Evolutionary conservation across 805 yeast genomes (phyloP), one percentile per base, ranked within the genome.

Genomic region (Sugiyamaella floridensis): DNA sequence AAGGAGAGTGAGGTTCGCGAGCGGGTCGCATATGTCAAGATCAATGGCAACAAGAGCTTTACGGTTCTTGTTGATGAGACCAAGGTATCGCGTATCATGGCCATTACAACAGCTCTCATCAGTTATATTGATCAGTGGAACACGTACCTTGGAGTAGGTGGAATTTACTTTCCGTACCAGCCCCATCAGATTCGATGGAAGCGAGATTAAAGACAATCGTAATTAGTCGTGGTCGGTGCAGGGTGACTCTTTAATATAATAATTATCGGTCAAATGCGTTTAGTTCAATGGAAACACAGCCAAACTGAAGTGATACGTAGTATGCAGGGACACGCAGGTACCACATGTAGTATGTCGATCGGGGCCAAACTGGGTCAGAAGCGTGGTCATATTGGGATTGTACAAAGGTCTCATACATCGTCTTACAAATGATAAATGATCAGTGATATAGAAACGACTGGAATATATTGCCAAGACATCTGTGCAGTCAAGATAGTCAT

Each of bases 71-170:
- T 81, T 41, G 84, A 82, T 62, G 82, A 78, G 59, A 50, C 76
- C 29, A 76, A 79, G 61, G 76, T 82, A 37, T 74, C 79, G n/a
- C 67, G 77, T 47, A 85, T 80, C 57, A 59, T 82, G 67, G 86
- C 85, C 0, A 63, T 82, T 16, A 68, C 81, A 14, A 75, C 83
- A 8, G 86, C 85, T 3, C 66, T 82, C 54, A 77, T 81, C 54
- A 79, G 85, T 43, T 77, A 71, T 61, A 75, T 82, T 53, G 87
- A 82, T 61, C 86, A 81, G 54, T 82, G 87, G 87, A 82, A 79
- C 60, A 81, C 86, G 20, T 70, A 71, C 55, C 65, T 77, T 40
- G 78, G 77, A 20, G 78, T 80, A 40, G 86, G 86, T n/a, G 86
- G 86, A 40, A 79, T 82, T 49, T 81, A 81, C 64, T 75, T 73